Conservation (phyloP, 306 rosid species). For the Trifolium subterraneum region DNA sequence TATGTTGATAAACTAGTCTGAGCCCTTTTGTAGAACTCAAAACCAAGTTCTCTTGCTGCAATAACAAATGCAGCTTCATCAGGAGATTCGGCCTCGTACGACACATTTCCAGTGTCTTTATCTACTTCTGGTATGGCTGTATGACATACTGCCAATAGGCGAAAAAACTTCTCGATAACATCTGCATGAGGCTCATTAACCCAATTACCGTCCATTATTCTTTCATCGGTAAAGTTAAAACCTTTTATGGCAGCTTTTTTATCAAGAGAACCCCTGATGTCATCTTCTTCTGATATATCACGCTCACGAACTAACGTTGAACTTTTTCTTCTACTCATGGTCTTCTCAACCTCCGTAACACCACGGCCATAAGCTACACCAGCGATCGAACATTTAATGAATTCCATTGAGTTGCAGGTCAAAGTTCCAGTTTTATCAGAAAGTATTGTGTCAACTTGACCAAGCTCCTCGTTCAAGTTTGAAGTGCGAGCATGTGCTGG, state of each 20-base stretch:
- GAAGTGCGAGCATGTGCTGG: conserved; percentile 96
- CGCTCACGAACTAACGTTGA: conserved; percentile 36
- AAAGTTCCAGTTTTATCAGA: conserved; percentile 98
- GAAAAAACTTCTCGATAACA: conserved; percentile 71
- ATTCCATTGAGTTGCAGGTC: conserved; percentile 99
- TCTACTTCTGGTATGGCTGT: conserved; percentile 94
- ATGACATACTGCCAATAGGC: conserved; percentile 85
- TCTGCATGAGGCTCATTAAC: conserved; percentile 72
- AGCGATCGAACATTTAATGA: conserved; percentile 92
- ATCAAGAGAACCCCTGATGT: conserved; percentile 42
- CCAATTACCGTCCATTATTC: conserved; percentile 91
- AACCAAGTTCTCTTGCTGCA: conserved; percentile 95
- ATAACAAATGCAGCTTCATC: conserved; percentile 99
- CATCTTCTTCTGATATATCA: conserved; percentile 19
- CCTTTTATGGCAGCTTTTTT: conserved; percentile 62
- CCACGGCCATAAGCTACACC: conserved; percentile 94
- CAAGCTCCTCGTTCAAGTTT: conserved; percentile 97
- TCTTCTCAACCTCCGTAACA: conserved; percentile 80
- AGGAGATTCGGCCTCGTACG: conserved; percentile 96
- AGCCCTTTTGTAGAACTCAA: conserved; percentile 86
- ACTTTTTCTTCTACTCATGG: conserved; percentile 59
- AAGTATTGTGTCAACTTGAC: conserved; percentile 96
- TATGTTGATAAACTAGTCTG: conserved; percentile 75
- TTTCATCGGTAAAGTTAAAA: conserved; percentile 86
- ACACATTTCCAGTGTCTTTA: conserved; percentile 64